A percentile compares a stretch with the other conserved stretches of the same genome.
These are phyloP conservation scores for Paramecium biaurelia DNA, from an alignment of 73 alveolate genomes.

Conservation along the genomic window DNA sequence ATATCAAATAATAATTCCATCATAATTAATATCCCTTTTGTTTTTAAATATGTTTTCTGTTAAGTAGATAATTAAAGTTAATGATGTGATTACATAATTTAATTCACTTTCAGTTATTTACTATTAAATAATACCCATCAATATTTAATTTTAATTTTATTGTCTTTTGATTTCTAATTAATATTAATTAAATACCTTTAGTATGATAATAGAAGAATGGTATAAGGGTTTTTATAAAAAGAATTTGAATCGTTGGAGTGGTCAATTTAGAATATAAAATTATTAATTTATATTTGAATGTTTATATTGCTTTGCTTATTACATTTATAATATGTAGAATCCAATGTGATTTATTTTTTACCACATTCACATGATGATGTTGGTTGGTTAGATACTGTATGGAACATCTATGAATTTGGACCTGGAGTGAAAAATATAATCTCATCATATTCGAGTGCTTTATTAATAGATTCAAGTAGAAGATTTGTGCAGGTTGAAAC, in stretches of 20 bases:
- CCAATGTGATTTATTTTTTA: constrained; percentile 68
- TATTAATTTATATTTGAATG: background rate
- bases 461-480: constrained; percentile 73
- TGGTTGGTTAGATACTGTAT: constrained; percentile 93
- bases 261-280: background rate
- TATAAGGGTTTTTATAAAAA: background rate
- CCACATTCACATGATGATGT: constrained; percentile 96
- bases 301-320: background rate
- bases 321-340: background rate
- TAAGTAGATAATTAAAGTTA: background rate
- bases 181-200: background rate
- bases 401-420: constrained; percentile 57
- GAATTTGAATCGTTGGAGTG: background rate
- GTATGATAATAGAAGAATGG: background rate
- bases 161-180: background rate
- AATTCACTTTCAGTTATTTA: background rate
- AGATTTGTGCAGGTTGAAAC: constrained; percentile 92
- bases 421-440: constrained; percentile 15
- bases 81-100: background rate
- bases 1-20: background rate
- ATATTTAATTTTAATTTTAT: background rate
- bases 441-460: background rate
- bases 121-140: background rate
- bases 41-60: background rate
- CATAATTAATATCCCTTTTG: background rate